Percentiles rank a stretch among this genome's conserved stretches.
Evolutionary conservation across 2,329 filamentous ascomycete genomes (phyloP).

Genomic region (Fusarium camptoceras): DNA sequence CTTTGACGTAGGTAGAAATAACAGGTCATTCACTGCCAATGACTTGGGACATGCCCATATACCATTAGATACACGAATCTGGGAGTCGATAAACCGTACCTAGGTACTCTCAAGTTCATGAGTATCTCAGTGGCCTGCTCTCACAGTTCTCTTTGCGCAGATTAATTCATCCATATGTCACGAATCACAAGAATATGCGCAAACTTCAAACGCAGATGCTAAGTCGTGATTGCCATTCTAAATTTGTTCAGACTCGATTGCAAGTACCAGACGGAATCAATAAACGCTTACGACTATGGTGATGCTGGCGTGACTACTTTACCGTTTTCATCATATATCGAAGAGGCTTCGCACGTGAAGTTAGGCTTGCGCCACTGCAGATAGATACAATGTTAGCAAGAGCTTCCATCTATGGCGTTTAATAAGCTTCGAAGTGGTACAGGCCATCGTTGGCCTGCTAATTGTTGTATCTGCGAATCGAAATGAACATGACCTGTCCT

Average conservation of each 20-base stretch:
- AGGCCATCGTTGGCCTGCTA: too few species aligned
- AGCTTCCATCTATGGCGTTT: not conserved
- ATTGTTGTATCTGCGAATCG: not conserved
- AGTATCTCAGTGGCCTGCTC: too few species aligned
- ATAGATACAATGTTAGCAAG: not conserved
- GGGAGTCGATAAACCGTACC: too few species aligned
- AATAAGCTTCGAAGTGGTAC: not conserved
- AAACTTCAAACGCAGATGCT: conserved; percentile 12
- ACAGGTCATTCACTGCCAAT: not conserved
- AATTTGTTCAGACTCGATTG: not conserved
- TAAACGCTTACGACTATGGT: not conserved
- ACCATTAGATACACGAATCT: too few species aligned
- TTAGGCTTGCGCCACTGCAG: not conserved
- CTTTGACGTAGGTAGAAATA: not conserved
- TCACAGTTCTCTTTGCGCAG: too few species aligned
- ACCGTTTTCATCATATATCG: not conserved
- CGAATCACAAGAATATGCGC: conserved; percentile 18
- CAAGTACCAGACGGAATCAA: conserved; percentile 6
- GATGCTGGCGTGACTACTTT: not conserved
- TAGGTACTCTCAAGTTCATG: too few species aligned
- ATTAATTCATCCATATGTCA: conserved; percentile 22
- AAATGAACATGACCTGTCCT: not conserved
- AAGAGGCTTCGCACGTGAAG: not conserved
- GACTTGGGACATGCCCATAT: not conserved
- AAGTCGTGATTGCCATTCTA: conserved; percentile 18